phyloP scores from a whole-genome alignment of 2,329 filamentous ascomycete genomes.

The Clarireedia homoeocarpa region DNA sequence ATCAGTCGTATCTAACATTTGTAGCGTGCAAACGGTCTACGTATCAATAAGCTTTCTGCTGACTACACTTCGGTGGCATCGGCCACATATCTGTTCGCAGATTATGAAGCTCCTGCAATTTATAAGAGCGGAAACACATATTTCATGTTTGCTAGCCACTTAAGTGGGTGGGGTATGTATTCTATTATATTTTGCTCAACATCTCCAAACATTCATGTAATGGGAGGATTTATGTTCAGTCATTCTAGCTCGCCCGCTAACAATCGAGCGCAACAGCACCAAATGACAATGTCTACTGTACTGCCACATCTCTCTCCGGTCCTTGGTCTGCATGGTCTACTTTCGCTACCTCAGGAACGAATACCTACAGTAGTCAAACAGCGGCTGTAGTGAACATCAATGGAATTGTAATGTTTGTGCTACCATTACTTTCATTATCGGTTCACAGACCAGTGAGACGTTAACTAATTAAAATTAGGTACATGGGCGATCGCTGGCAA shows the following conservation, averaged over 20 bases:
- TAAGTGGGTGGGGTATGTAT: constrained; percentile 36
- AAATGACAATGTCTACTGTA: constrained; percentile 59
- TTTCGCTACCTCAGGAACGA: constrained; percentile 48
- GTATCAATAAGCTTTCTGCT: constrained; percentile 47
- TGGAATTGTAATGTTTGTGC: constrained; percentile 23
- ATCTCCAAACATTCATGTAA: no score
- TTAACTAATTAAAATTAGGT: constrained; percentile 33
- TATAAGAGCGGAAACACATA: constrained; percentile 52
- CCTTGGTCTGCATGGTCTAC: constrained; percentile 54
- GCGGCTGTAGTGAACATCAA: constrained; percentile 46
- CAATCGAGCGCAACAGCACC: constrained; percentile 25
- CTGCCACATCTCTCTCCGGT: constrained; percentile 46
- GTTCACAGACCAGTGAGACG: neutral
- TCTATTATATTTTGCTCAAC: neutral
- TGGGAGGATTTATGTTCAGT: no score
- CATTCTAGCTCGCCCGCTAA: neutral
- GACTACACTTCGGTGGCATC: constrained; percentile 47
- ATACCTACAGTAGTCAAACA: constrained; percentile 53
- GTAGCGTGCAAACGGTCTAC: constrained; percentile 47
- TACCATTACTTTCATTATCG: neutral
- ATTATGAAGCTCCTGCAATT: constrained; percentile 55
- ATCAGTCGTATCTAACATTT: neutral
- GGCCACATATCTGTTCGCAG: constrained; percentile 41
- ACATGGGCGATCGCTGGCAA: constrained; percentile 62
- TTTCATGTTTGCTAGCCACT: constrained; percentile 55